Base-by-base conservation (phyloP, 1,284 basidiomycete genomes). In the Rhodotorula sp. region DNA sequence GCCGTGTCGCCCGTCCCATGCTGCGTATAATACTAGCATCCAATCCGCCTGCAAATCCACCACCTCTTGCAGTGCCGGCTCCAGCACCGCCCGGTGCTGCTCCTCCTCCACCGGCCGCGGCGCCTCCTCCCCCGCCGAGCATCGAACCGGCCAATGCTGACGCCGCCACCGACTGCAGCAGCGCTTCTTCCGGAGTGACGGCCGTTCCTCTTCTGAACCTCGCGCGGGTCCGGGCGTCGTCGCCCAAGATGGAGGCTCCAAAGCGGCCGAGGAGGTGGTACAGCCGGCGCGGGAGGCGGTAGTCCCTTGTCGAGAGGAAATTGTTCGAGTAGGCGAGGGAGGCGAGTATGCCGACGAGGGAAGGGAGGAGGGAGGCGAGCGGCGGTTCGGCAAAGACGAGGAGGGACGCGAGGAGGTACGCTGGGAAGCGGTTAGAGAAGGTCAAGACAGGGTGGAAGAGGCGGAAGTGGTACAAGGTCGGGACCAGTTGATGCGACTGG, bases 251-350 rank as follows among this genome's bases (percentile, higher is more conserved):
- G 0, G 90, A 89, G 1, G 84, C 79, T n/a, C 91, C 80, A 73
- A 83, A 85, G 18, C 84, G 85, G 20, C 81, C 82, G 31, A 87
- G 82, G 67, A 90, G 84, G 47, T 82, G 80, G 65, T 87, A 83
- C 10, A 89, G 70, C 3, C 84, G 81, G 0, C 84, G 84, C 0
- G 93, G 87, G 51, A 94, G 81, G 56, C 92, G 87, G 82, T 89
- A 92, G 1, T 84, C 82, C 77, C 91, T 91, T 43, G 94, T 84
- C 64, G 87, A 87, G 47, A 89, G 85, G 31, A 90, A 77, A 80
- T 93, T 91, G 20, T 91, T 90, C 59, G 91, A 88, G 80, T 93
- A 94, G 67, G 91, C 83, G 78, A 88, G 85, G 0, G 93, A 92
- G 12, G 87, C 83, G 8, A 90, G 73, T 16, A 92, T 73, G 39